Base-by-base conservation (phyloP, 192 early-diverging fungal genomes). In the Coemansia sp. region DNA sequence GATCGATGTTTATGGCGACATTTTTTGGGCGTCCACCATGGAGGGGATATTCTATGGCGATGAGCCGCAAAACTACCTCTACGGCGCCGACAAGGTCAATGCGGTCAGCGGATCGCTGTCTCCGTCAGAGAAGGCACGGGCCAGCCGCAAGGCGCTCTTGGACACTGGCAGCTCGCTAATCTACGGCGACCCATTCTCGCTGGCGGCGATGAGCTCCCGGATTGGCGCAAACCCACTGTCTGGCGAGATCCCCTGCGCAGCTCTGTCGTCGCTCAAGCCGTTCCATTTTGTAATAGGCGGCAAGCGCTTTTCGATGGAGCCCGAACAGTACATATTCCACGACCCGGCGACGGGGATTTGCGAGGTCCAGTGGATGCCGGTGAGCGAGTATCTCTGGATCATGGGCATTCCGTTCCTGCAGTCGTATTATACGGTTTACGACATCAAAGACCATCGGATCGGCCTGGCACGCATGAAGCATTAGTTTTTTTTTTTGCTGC, bases 11-110 rank as follows among this genome's bases (percentile, higher is more conserved):
- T 86, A 82, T 10, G 69, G 72, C 8, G 42, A 81, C 44, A 73
- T 74, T 25, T 87, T 86, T 61, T 88, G 88, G 87, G 67, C 75
- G 14, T 64, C 76, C 1, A 72, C 64, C 0, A 71, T 82, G 67
- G 68, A 82, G 56, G 76, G 68, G 18, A 75, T 80, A 14, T 74
- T 67, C 10, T 74, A 74, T 46, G 72, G 77, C 40, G 64, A 74
- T 38, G 76, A 77, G 69, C 60, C 75, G 4, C 47, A 32, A 28
- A 77, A 77, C 69, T 71, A 71, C 18, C 58, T 77, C 32, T 77
- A 71, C 45, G 69, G 69, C 43, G 75, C 75, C 2, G 77, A 80
- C 62, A 63, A 63, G 43, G 47, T 73, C 50, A 69, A 65, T 29
- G 67, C 49, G 4, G 51, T 43, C 18, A 46, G 54, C 19, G 46